Base-by-base conservation (phyloP, 768 basidiomycete genomes). In the Leccinum ochraceum region DNA sequence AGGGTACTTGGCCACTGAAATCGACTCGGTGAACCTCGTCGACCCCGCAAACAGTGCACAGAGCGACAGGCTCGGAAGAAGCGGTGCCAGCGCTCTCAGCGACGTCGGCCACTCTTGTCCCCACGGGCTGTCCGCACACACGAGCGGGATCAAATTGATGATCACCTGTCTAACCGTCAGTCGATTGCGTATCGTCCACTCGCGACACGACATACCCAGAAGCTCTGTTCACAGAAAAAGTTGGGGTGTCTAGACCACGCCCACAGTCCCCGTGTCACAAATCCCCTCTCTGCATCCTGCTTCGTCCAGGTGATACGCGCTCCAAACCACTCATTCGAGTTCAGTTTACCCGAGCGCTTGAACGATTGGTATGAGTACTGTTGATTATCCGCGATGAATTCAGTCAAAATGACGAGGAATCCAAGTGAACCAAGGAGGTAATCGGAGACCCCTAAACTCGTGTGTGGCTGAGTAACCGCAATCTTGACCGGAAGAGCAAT, bases 211-310 rank as follows among this genome's bases (percentile, higher is more conserved):
- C 85, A 46, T 63, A 90, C 89, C 89, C 89, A 95, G 75, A 95
- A 94, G 16, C 77, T 73, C 73, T 95, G 94, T 72, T 98, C 96
- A 72, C 91, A 94, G 1, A 88, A 76, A 71, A 94, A 95, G 74
- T 98, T 98, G 37, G 96, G 95, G 74, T 98, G 96, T 16, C 96
- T 80, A 3, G 85, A 86, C 80, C 87, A 95, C 2, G 85, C 82
- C 91, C 92, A 98, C 7, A 98, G 73, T 4, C 95, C 95, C 20
- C 82, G 80, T 0, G 94, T 93, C 26, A 88, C 76, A 71, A 98
- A 98, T 0, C 96, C 96, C 11, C 95, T 81, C 62, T 86, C 77
- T 1, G 80, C 83, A 72, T 93, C 90, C 20, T 80, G 81, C 20
- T 82, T 78, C 1, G 85, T 86, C 83, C 89, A 90, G 6, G 76